phyloP scores from a whole-genome alignment of 148 eudicot genomes.

The Agrostemma githago region DNA sequence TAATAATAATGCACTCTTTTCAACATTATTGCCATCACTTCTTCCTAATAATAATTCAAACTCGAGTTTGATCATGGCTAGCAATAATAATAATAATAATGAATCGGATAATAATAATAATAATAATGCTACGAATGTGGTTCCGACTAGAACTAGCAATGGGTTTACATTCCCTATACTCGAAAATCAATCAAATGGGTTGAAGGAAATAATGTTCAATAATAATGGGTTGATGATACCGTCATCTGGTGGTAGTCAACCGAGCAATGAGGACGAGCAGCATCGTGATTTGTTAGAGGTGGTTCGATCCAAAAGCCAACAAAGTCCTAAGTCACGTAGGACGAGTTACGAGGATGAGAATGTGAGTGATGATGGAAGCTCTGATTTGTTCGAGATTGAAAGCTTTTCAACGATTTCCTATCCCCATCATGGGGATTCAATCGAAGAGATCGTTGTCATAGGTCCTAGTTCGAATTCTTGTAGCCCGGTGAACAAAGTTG shows the following conservation, averaged over 20 bases:
- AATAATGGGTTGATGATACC: background rate
- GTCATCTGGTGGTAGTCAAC: background rate
- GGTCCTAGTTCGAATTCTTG: slow-evolving; percentile 24
- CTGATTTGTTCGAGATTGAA: slow-evolving; percentile 82
- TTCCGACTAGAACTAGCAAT: slow-evolving; percentile 5
- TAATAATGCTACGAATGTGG: background rate
- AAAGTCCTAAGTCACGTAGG: slow-evolving; percentile 45
- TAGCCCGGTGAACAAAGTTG: slow-evolving; percentile 23
- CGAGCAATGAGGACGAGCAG: slow-evolving; percentile 30
- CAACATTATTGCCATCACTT: background rate
- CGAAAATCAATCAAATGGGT: slow-evolving; percentile 24
- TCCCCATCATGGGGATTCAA: slow-evolving; percentile 43
- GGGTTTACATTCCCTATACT: slow-evolving; percentile 73
- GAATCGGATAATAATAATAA: slow-evolving; percentile 15
- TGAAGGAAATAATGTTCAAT: slow-evolving; percentile 31
- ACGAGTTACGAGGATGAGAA: slow-evolving; percentile 56
- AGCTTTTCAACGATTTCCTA: slow-evolving; percentile 41
- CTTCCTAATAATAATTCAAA: slow-evolving; percentile 1
- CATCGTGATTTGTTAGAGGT: slow-evolving; percentile 68
- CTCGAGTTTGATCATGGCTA: background rate
- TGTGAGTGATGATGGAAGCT: slow-evolving; percentile 83
- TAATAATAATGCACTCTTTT: too few species aligned
- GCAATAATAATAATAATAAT: background rate
- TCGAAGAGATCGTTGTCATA: slow-evolving; percentile 33
- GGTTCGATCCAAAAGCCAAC: slow-evolving; percentile 46